Evolutionary conservation across 2,329 filamentous ascomycete genomes (phyloP).

Genomic region (Albophoma yamanashiensis): DNA sequence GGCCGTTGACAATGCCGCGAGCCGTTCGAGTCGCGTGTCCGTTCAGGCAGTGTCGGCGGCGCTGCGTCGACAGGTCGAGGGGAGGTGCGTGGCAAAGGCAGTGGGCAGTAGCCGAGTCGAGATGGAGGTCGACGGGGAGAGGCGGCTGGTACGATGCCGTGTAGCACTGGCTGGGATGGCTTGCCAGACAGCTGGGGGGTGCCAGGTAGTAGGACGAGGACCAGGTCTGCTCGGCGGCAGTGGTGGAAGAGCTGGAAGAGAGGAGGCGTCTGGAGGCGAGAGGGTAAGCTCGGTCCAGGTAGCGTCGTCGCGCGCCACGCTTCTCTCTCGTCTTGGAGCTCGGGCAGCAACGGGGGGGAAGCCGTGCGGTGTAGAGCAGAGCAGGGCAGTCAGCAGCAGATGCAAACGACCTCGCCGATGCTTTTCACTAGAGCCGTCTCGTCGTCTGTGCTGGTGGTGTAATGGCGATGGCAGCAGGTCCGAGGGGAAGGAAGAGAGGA

Average conservation of each 20-base stretch:
- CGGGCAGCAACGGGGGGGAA: background rate
- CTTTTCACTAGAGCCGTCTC: background rate
- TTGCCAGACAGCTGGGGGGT: background rate
- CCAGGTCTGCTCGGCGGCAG: background rate
- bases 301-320: background rate
- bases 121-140: slow-evolving; percentile 1
- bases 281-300: background rate
- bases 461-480: background rate
- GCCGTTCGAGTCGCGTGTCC: background rate
- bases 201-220: background rate
- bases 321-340: background rate
- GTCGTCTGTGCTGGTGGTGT: background rate
- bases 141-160: background rate
- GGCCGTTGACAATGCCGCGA: background rate
- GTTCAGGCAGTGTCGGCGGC: background rate
- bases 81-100: background rate
- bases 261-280: background rate
- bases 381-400: background rate
- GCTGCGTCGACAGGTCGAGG: background rate
- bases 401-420: background rate
- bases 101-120: background rate
- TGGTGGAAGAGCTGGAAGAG: background rate
- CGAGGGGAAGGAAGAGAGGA: background rate
- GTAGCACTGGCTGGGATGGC: slow-evolving; percentile 2
- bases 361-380: background rate